A percentile compares a stretch with the other conserved stretches of the same genome.
Evolutionary conservation across 257 asterid genomes (phyloP).

Genomic region (Fraxinus anomala): DNA sequence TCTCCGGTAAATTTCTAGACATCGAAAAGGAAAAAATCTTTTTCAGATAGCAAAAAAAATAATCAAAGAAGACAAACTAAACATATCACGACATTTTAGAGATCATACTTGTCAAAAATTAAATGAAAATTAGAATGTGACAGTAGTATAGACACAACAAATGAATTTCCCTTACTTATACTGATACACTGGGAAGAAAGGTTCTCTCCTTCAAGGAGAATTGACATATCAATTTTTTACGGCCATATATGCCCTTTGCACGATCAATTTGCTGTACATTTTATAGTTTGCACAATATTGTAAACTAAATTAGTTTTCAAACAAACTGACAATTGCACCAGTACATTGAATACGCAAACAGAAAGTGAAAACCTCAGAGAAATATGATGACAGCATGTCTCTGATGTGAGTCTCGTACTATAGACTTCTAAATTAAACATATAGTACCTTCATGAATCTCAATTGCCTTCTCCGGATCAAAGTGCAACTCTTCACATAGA

Average conservation of each 20-base stretch:
- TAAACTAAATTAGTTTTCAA: conserved; percentile 3
- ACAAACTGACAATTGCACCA: neutral
- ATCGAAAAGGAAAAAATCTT: conserved; percentile 15
- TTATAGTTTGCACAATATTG: neutral
- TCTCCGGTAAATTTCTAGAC: conserved; percentile 78
- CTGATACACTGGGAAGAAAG: neutral
- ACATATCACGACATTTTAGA: neutral
- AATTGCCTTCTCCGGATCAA: conserved; percentile 89
- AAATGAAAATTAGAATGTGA: neutral
- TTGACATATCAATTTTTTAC: neutral
- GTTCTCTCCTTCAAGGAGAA: neutral
- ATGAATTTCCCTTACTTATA: neutral
- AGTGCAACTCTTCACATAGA: conserved; percentile 88
- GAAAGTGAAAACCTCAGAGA: neutral
- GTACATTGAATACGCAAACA: neutral
- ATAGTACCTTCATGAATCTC: conserved; percentile 81
- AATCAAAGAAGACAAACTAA: neutral
- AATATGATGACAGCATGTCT: conserved; percentile 1
- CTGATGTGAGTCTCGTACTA: neutral
- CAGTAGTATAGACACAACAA: neutral
- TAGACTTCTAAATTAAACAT: conserved; percentile 20
- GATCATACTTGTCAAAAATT: conserved; percentile 1
- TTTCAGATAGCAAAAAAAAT: conserved; percentile 6
- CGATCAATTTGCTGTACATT: neutral
- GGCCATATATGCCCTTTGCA: neutral